Conservation (phyloP, 495 filamentous ascomycete genomes). For the Podospora sp. region DNA sequence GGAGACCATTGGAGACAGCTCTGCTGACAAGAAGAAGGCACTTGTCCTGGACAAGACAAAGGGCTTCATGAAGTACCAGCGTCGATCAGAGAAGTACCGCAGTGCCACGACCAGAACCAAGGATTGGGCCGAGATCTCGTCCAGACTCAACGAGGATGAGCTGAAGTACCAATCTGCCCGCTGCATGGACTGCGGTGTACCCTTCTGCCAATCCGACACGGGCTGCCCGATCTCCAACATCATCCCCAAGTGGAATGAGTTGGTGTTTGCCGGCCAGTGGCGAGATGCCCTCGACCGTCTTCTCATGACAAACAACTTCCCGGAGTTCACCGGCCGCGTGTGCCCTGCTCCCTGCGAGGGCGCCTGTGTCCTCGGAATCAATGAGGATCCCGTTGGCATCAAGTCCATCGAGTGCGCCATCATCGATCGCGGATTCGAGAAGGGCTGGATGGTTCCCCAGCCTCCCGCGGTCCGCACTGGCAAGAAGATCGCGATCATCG, state of each 20-base stretch:
- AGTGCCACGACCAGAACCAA: slow-evolving; percentile 81
- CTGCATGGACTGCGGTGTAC: slow-evolving; percentile 99
- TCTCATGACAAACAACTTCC: slow-evolving; percentile 99
- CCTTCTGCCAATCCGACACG: slow-evolving; percentile 97
- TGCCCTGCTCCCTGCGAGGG: slow-evolving; percentile 98
- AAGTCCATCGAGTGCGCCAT: slow-evolving; percentile 99
- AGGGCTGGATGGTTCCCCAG: slow-evolving; percentile 96
- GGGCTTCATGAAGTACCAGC: slow-evolving; percentile 98
- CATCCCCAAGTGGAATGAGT: slow-evolving; percentile 98
- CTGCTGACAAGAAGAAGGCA: slow-evolving; percentile 92
- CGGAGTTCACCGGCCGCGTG: slow-evolving; percentile 97
- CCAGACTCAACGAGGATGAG: slow-evolving; percentile 90
- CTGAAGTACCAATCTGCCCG: slow-evolving; percentile 98
- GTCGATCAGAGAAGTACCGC: slow-evolving; percentile 94
- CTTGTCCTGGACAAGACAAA: slow-evolving; percentile 96
- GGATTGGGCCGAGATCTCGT: slow-evolving; percentile 94
- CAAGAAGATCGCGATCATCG: slow-evolving; percentile 90
- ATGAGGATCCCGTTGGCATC: slow-evolving; percentile 96
- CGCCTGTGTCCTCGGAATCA: slow-evolving; percentile 97
- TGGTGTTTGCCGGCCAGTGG: slow-evolving; percentile 87
- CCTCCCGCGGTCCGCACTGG: slow-evolving; percentile 81
- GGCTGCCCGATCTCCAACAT: slow-evolving; percentile 99
- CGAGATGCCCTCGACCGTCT: slow-evolving; percentile 92
- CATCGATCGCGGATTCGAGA: slow-evolving; percentile 98
- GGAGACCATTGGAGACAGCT: slow-evolving; percentile 83